These are phyloP conservation scores for Fusarium algeriense DNA, from an alignment of 2,329 filamentous ascomycete species.

Conservation along the genomic window DNA sequence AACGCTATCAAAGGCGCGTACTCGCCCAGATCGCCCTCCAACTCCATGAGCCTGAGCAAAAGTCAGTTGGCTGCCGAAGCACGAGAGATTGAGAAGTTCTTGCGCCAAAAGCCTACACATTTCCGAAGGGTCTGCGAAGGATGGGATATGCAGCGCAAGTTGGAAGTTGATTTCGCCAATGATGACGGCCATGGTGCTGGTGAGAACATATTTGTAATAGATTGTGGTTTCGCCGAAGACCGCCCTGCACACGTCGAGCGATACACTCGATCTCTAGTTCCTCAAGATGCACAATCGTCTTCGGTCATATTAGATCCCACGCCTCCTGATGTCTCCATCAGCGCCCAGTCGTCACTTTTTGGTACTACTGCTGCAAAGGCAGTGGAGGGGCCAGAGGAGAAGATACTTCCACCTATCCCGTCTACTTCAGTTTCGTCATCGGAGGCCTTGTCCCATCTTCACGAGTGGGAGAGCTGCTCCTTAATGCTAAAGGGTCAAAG, in stretches of 20 bases:
- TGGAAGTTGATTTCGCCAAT: constrained; percentile 90
- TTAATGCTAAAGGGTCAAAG: constrained; percentile 68
- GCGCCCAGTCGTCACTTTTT: constrained; percentile 48
- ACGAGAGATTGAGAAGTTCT: constrained; percentile 81
- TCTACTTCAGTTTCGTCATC: constrained; percentile 41
- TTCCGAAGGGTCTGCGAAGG: constrained; percentile 83
- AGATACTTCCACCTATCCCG: constrained; percentile 40
- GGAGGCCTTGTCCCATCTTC: constrained; percentile 30
- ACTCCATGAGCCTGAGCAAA: constrained; percentile 76
- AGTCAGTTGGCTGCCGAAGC: constrained; percentile 82
- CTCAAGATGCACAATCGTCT: constrained; percentile 28
- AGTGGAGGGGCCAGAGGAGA: constrained; percentile 31
- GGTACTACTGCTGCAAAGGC: constrained; percentile 33
- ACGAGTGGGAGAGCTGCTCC: constrained; percentile 50
- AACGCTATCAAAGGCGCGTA: constrained; percentile 78
- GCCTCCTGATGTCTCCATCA: constrained; percentile 5
- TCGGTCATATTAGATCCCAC: constrained; percentile 18
- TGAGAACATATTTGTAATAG: constrained; percentile 80
- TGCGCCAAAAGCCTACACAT: constrained; percentile 78
- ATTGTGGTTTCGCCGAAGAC: constrained; percentile 75
- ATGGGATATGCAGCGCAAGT: constrained; percentile 90
- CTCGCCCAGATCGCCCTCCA: constrained; percentile 82
- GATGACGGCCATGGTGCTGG: constrained; percentile 82
- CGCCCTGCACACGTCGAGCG: constrained; percentile 59
- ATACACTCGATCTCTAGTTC: constrained; percentile 54